Evolutionary conservation across 2,329 filamentous ascomycete genomes (phyloP), one percentile per base, ranked within the genome.

Genomic region (Cryphonectria parasitica): DNA sequence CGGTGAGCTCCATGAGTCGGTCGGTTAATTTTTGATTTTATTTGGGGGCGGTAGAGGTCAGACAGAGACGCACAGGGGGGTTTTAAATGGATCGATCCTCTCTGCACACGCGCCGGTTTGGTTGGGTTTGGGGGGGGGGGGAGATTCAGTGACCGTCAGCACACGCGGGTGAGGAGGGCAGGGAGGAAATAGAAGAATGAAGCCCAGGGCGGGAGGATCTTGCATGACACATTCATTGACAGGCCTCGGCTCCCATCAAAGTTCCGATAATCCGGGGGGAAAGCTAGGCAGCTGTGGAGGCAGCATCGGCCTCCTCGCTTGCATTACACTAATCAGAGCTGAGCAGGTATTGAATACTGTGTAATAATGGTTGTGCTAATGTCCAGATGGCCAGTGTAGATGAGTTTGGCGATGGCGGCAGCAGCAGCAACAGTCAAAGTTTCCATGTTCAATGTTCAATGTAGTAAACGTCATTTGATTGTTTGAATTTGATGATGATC

Each of bases 181-280:
- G 25, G 54, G 25, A 58, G 54, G 15, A 7, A 31, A 10, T 17
- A 17, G 54, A 17, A 56, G 52, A 56, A 56, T 17, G 13, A 56
- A 56, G 54, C 54, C 6, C 52, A 56, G 52, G 10, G 45, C 25
- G 54, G 54, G 54, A 58, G 54, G 54, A 58, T 58, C 54, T 25
- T 58, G 54, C 54, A 58, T 58, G 54, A 58, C 28, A 58, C 54
- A 31, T 31, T 58, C 28, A 19, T 31, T 58, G 54, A 8, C 54
- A 58, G 54, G 45, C 25, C 52, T 56, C 52, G 25, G 52, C 28
- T 31, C 25, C 13, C 13, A 28, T 8, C 15, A 31, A 58, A 58
- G 28, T 19, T 34, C 54, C 54, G 54, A 58, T 15, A 28, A 15
- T 3, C 54, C 28, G 25, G 25, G 54, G 25, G 17, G 17, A n/a